Evolutionary conservation across 768 basidiomycete genomes (phyloP).

Genomic region (Hysterangium stoloniferum): DNA sequence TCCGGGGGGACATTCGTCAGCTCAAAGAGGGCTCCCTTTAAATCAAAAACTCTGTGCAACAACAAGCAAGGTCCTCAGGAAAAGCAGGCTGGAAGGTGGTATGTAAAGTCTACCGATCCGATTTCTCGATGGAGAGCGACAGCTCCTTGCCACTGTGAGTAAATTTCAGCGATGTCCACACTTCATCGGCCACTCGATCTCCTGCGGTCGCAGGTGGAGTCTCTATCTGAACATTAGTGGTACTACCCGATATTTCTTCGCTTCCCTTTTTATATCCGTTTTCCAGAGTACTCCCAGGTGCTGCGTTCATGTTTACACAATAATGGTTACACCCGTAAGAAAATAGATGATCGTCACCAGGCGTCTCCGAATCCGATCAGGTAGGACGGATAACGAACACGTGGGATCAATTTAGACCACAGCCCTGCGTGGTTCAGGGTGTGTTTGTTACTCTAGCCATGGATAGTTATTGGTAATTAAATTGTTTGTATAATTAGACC

Average conservation of each 20-base stretch:
- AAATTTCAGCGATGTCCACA: constrained; percentile 60
- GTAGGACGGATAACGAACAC: too few relatives aligned
- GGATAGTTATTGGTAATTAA: too few relatives aligned
- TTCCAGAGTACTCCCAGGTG: background rate
- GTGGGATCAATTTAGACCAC: too few relatives aligned
- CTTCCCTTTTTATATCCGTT: background rate
- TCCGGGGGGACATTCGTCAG: constrained; percentile 77
- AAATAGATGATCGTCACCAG: too few relatives aligned
- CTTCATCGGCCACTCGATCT: constrained; percentile 16
- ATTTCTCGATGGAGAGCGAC: constrained; percentile 61
- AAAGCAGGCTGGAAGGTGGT: background rate
- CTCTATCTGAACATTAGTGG: too few relatives aligned
- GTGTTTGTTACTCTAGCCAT: too few relatives aligned
- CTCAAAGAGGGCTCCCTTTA: constrained; percentile 58
- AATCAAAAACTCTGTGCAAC: constrained; percentile 61
- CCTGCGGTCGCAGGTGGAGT: background rate
- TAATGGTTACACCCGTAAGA: background rate
- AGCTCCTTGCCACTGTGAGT: constrained; percentile 66
- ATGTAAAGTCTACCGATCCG: constrained; percentile 50
- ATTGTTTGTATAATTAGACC: too few relatives aligned
- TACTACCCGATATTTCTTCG: too few relatives aligned
- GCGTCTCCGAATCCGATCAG: too few relatives aligned
- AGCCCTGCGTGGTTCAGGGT: too few relatives aligned
- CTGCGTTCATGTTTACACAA: background rate
- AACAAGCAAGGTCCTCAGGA: constrained; percentile 2